Conservation (phyloP, 495 filamentous ascomycete genomes). For the Xylaria castorea region DNA sequence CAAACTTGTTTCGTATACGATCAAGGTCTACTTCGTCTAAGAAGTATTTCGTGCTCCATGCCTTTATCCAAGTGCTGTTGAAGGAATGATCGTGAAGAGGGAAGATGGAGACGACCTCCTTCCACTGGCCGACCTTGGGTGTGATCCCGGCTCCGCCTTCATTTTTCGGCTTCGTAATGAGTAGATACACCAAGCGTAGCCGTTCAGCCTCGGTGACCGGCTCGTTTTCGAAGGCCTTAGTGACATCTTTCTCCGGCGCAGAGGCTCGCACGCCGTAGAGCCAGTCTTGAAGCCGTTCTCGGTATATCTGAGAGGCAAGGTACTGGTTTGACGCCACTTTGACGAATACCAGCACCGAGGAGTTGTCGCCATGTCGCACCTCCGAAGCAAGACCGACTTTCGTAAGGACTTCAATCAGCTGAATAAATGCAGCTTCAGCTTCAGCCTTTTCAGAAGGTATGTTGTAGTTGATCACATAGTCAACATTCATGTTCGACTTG, state of each 20-base stretch:
- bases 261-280: constrained; percentile 83
- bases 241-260: constrained; percentile 78
- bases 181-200: constrained; percentile 79
- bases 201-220: constrained; percentile 88
- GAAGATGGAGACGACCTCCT: constrained; percentile 83
- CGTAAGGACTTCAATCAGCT: constrained; percentile 74
- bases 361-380: constrained; percentile 79
- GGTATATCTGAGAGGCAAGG: constrained; percentile 69
- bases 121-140: constrained; percentile 82
- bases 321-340: constrained; percentile 72
- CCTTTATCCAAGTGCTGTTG: constrained; percentile 88
- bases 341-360: constrained; percentile 82
- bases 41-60: constrained; percentile 84
- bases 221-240: constrained; percentile 65
- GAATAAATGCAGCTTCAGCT: constrained; percentile 74
- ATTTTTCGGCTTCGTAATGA: constrained; percentile 80
- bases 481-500: constrained; percentile 63
- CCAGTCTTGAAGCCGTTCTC: constrained; percentile 89
- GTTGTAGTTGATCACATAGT: constrained; percentile 89
- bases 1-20: constrained; percentile 85
- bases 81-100: constrained; percentile 86
- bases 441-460: constrained; percentile 69
- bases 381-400: constrained; percentile 81
- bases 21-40: constrained; percentile 79
- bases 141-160: constrained; percentile 93